Evolutionary conservation across 2,329 filamentous ascomycete species (phyloP).

Genomic region (Apiospora malaysiana): DNA sequence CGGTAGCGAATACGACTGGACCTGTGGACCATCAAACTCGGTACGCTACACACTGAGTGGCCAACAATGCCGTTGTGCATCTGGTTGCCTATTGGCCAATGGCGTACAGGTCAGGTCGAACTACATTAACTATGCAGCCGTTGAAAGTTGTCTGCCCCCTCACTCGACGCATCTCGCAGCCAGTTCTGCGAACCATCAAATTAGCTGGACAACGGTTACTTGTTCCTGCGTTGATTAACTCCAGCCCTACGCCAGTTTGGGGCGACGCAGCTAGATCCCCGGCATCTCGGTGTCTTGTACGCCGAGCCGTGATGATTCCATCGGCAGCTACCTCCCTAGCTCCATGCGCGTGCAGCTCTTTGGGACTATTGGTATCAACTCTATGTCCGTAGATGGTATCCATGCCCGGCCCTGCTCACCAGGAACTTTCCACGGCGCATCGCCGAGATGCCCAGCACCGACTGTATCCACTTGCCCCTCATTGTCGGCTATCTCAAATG

Average conservation of each 20-base stretch:
- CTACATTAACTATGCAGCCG: no score
- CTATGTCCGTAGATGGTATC: background rate
- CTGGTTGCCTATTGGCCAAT: background rate
- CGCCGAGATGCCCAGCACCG: background rate
- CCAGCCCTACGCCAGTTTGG: background rate
- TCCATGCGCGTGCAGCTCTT: background rate
- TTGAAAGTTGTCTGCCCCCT: no score
- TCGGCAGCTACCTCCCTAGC: background rate
- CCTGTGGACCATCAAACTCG: background rate
- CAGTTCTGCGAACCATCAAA: no score
- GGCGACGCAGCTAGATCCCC: background rate
- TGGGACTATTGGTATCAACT: no score
- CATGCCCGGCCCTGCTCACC: background rate
- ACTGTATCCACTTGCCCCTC: conserved; percentile 9
- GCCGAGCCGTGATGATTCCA: background rate
- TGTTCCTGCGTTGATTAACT: no score
- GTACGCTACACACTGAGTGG: background rate
- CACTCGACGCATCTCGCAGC: no score
- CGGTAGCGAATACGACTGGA: background rate
- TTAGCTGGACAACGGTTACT: no score
- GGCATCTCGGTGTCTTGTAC: background rate
- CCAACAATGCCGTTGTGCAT: background rate
- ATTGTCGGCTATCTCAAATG: background rate
- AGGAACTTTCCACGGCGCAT: background rate
- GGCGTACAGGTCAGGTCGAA: background rate